Conservation (phyloP, 176 grass and related monocot genomes). For the Coix lacrymajobi region DNA sequence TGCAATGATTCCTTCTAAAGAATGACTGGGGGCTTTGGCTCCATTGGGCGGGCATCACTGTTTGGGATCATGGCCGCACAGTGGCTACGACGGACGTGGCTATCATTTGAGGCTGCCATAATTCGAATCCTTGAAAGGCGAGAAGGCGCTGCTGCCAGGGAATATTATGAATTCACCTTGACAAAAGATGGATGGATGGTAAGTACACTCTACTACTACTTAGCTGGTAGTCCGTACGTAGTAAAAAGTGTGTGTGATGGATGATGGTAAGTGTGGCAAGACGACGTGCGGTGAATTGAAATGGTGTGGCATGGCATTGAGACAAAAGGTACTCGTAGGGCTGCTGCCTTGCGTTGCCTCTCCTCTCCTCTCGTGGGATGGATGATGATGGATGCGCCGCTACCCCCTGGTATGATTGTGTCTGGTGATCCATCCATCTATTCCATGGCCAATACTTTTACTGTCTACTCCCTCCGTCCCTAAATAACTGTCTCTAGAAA, state of each 20-base stretch:
- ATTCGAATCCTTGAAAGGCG: constrained; percentile 21
- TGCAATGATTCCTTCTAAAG: constrained; percentile 21
- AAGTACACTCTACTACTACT: too few relatives aligned
- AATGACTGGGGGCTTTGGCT: not conserved
- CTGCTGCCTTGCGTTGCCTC: not conserved
- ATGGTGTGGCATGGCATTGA: not conserved
- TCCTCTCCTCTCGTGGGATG: not conserved
- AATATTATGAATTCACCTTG: constrained; percentile 11
- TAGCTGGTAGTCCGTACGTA: too few relatives aligned
- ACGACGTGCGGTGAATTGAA: not conserved
- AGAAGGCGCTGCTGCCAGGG: not conserved
- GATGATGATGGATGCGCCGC: not conserved
- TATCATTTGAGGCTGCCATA: constrained; percentile 1
- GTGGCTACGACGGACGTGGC: constrained; percentile 14
- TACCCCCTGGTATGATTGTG: not conserved
- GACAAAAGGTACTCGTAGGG: too few relatives aligned
- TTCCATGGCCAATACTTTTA: too few relatives aligned
- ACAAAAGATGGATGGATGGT: not conserved
- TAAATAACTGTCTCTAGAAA: too few relatives aligned
- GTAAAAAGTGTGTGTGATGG: not conserved
- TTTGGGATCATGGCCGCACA: not conserved
- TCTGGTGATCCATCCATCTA: not conserved
- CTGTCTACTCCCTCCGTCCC: too few relatives aligned
- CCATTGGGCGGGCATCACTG: not conserved
- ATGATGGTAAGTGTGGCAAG: not conserved